Evolutionary conservation across 257 asterid genomes (phyloP), one percentile per base, ranked within the genome.

Genomic region (Scutellaria baicalensis): DNA sequence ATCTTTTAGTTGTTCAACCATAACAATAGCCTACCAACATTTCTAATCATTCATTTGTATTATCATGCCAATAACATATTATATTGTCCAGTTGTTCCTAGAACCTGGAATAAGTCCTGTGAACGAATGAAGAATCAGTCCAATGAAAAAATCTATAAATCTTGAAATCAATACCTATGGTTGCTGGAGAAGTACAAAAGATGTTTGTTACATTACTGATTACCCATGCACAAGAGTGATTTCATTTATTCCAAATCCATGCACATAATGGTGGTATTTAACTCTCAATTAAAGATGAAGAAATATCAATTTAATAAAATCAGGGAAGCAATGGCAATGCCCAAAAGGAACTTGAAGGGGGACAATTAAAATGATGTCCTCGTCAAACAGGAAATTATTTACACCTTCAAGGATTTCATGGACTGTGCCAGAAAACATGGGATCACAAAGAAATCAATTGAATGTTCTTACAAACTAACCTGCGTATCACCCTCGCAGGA

Each of bases 401-500:
- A 12, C 63, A 67, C 23, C 50, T 35, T 18, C 1, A 52, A 54
- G 59, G 39, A 52, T 55, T 13, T 16, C 9, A 56, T 36, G 10
- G 55, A 10, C 21, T 38, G 51, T 56, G 17, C 11, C 35, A 12
- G 55, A 62, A 20, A 6, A 43, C 17, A 16, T 40, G 20, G 51
- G 49, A 40, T 9, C 12, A 74, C 45, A 74, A 58, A 71, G 11
- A 35, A 58, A 68, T 66, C 48, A 50, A 59, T 17, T 49, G 49
- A 52, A 57, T 44, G n/a, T 17, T 39, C 61, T 55, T 16, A 17
- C 40, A 23, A 57, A 63, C 76, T 73, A 68, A 84, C 97, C 89
- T 82, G 82, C 81, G 86, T 75, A 75, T 94, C 93, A 42, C 89
- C 84, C 73, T 91, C 97, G 50, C 97, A 87, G 65, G 97, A 87